A percentile compares a stretch with the other conserved stretches of the same genome.
Conservation (phyloP, 805 yeast genomes). For the Zygosaccharomyces bailii region DNA sequence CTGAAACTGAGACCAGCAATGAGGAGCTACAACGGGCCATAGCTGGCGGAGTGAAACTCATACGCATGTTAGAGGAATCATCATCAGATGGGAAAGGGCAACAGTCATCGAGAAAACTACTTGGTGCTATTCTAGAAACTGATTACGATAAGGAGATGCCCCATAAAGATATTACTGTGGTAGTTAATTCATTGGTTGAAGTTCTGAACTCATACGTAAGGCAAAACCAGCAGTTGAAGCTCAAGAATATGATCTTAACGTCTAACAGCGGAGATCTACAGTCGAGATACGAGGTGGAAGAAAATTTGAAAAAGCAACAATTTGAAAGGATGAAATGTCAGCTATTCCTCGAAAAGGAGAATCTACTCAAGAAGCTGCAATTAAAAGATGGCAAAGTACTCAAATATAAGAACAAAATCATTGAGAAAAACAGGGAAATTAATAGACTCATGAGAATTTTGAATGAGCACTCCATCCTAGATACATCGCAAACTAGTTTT, state of each 20-base stretch:
- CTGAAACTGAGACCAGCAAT: neutral
- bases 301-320: conserved; percentile 38
- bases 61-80: conserved; percentile 2
- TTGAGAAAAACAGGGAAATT: conserved; percentile 45
- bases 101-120: neutral
- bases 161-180: conserved; percentile 10
- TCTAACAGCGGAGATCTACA: conserved; percentile 25
- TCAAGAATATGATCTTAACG: conserved; percentile 40
- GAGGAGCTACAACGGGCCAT: conserved; percentile 3
- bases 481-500: conserved; percentile 4
- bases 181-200: conserved; percentile 21
- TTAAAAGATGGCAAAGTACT: conserved; percentile 42
- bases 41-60: conserved; percentile 4
- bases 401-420: conserved; percentile 44
- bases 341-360: conserved; percentile 34
- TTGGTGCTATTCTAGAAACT: neutral
- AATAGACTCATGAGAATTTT: conserved; percentile 38
- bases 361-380: conserved; percentile 39
- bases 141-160: conserved; percentile 2
- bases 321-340: conserved; percentile 35
- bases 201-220: conserved; percentile 28
- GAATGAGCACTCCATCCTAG: conserved; percentile 20
- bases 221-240: conserved; percentile 36
- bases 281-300: conserved; percentile 31
- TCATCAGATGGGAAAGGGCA: neutral